These are phyloP conservation scores for Kluyveromyces wickerhamii DNA, from an alignment of 805 yeast genomes.

Conservation along the genomic window DNA sequence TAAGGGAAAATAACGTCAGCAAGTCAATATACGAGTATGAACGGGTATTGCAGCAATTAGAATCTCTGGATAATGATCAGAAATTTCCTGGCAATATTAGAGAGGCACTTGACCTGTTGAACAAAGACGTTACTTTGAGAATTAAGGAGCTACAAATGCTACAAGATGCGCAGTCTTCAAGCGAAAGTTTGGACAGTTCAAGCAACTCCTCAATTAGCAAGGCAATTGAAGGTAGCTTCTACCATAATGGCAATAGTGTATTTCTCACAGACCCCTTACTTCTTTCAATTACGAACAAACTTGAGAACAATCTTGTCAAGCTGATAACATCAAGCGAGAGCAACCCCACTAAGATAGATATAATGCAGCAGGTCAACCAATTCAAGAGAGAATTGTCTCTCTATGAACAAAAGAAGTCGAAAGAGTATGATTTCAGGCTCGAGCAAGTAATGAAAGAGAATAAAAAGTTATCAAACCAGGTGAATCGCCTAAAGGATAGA, in stretches of 20 bases:
- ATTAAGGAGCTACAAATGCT: constrained; percentile 28
- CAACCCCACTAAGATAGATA: constrained; percentile 2
- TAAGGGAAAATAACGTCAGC: constrained; percentile 34
- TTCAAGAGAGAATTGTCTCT: constrained; percentile 32
- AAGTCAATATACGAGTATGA: constrained; percentile 35
- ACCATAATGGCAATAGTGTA: constrained; percentile 1
- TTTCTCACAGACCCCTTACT: constrained; percentile 4
- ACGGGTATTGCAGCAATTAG: constrained; percentile 8
- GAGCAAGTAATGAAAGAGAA: constrained; percentile 34
- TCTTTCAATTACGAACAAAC: constrained; percentile 1
- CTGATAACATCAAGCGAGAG: constrained; percentile 1
- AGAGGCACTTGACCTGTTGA: constrained; percentile 20
- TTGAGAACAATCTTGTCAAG: constrained; percentile 1
- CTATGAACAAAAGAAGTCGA: constrained; percentile 30
- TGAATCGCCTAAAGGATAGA: constrained; percentile 44
- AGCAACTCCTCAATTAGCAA: not conserved
- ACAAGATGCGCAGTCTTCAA: constrained; percentile 12
- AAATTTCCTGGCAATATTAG: constrained; percentile 30
- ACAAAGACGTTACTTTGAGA: constrained; percentile 27
- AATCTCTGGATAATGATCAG: constrained; percentile 11
- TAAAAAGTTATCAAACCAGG: constrained; percentile 42
- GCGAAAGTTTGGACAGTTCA: not conserved
- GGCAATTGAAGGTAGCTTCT: not conserved
- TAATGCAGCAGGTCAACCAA: constrained; percentile 11
- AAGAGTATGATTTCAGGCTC: constrained; percentile 32